phyloP scores from a whole-genome alignment of 805 yeast genomes.

The Pichia heedii region DNA sequence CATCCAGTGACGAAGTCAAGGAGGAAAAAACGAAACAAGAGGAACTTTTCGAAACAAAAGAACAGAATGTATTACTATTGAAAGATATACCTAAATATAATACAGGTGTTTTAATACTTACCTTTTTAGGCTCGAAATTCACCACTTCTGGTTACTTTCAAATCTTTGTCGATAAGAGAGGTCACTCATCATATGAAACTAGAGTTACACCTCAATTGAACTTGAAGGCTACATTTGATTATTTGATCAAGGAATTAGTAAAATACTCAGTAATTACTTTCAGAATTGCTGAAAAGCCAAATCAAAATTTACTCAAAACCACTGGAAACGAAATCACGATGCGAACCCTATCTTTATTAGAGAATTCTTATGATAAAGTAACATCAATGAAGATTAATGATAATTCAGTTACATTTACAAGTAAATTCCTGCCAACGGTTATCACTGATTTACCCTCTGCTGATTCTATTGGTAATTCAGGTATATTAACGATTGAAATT shows the following conservation, averaged over 20 bases:
- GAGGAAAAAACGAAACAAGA: constrained; percentile 25
- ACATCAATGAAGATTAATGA: constrained; percentile 39
- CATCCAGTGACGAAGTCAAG: constrained; percentile 9
- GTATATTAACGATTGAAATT: constrained; percentile 54
- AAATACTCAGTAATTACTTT: constrained; percentile 54
- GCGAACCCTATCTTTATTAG: constrained; percentile 57
- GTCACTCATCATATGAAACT: constrained; percentile 53
- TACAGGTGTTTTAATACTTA: constrained; percentile 70
- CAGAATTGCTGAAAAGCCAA: constrained; percentile 49
- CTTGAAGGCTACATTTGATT: constrained; percentile 54
- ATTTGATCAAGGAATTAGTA: constrained; percentile 65
- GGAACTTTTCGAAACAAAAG: constrained; percentile 23
- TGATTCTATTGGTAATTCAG: constrained; percentile 71
- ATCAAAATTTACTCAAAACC: constrained; percentile 46
- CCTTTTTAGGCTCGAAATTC: constrained; percentile 51
- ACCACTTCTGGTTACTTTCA: constrained; percentile 60
- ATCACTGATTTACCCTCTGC: constrained; percentile 53
- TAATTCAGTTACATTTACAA: constrained; percentile 47
- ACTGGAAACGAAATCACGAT: constrained; percentile 53
- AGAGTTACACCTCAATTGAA: constrained; percentile 36
- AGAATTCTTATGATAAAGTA: constrained; percentile 57
- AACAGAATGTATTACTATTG: constrained; percentile 45
- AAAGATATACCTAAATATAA: constrained; percentile 48
- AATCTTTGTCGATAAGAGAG: constrained; percentile 66
- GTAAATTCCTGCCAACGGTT: constrained; percentile 73